Conservation (phyloP, 306 rosid species). For the Spatholobus suberectus region DNA sequence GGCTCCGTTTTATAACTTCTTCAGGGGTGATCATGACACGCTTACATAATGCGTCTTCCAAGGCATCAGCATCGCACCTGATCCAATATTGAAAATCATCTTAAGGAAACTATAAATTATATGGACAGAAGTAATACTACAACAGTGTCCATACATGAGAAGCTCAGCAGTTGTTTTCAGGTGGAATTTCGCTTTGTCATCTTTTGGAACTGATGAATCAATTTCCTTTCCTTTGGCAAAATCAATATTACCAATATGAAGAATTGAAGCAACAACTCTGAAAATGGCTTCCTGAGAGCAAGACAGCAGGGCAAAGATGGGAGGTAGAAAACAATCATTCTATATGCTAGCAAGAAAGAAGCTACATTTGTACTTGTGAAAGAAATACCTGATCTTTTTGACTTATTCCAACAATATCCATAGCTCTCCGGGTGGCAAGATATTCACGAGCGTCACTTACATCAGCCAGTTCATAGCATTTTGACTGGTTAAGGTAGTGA, state of each 20-base stretch:
- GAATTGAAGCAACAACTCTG: constrained; percentile 93
- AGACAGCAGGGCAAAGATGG: constrained; percentile 29
- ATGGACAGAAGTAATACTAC: constrained; percentile 13
- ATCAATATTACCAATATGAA: constrained; percentile 86
- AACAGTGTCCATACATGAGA: constrained; percentile 67
- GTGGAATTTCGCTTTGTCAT: constrained; percentile 85
- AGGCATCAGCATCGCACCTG: constrained; percentile 84
- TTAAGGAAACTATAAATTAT: constrained; percentile 39
- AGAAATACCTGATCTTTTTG: constrained; percentile 85
- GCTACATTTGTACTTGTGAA: constrained; percentile 38
- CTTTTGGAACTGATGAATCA: constrained; percentile 96
- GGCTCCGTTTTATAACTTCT: constrained; percentile 95
- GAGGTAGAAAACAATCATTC: constrained; percentile 42
- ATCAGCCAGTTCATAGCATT: constrained; percentile 88
- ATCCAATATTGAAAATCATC: constrained; percentile 40
- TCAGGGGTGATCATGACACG: constrained; percentile 99
- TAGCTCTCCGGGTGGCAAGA: constrained; percentile 98
- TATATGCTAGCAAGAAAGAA: constrained; percentile 28
- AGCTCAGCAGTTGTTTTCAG: constrained; percentile 88
- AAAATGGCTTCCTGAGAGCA: constrained; percentile 89
- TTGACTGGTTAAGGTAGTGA: constrained; percentile 97
- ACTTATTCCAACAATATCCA: constrained; percentile 96
- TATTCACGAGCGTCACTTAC: constrained; percentile 90
- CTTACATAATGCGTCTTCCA: constrained; percentile 97
- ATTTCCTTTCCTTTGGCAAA: constrained; percentile 81